Evolutionary conservation across 2,329 filamentous ascomycete genomes (phyloP).

Genomic region (Graphium sp.): DNA sequence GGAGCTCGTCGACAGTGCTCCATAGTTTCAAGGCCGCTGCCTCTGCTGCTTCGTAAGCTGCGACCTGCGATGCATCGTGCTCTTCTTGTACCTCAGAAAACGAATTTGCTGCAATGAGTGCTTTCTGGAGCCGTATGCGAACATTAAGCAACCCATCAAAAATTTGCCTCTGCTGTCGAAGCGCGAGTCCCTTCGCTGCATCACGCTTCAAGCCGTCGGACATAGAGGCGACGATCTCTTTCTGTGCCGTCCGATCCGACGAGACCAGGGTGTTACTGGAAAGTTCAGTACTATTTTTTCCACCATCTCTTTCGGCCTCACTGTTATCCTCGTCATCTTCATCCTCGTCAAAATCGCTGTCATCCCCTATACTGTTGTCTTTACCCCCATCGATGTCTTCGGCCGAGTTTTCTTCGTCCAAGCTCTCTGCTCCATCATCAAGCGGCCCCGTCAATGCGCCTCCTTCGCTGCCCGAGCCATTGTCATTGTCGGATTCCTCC

Average conservation of each 20-base stretch:
- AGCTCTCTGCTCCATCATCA: slow-evolving; percentile 17
- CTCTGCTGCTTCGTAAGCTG: slow-evolving; percentile 62
- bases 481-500: slow-evolving; percentile 24
- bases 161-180: slow-evolving; percentile 68
- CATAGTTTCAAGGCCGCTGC: slow-evolving; percentile 72
- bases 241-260: slow-evolving; percentile 14
- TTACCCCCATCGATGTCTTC: slow-evolving; percentile 14
- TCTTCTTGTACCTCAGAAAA: slow-evolving; percentile 30
- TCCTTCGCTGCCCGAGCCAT: slow-evolving; percentile 13
- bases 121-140: slow-evolving; percentile 86
- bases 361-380: slow-evolving; percentile 14
- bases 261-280: slow-evolving; percentile 15
- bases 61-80: slow-evolving; percentile 18
- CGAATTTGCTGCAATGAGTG: slow-evolving; percentile 66
- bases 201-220: slow-evolving; percentile 25
- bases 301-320: slow-evolving; percentile 20
- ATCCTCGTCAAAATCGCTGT: slow-evolving; percentile 13
- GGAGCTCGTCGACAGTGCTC: slow-evolving; percentile 60
- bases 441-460: too few relatives aligned
- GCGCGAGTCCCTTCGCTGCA: slow-evolving; percentile 68
- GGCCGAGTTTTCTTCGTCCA: slow-evolving; percentile 16
- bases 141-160: slow-evolving; percentile 84
- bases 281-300: slow-evolving; percentile 12
- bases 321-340: slow-evolving; percentile 19
- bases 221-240: slow-evolving; percentile 6